Conservation (phyloP, 208 protist genomes). For the Leishmania tropica region DNA sequence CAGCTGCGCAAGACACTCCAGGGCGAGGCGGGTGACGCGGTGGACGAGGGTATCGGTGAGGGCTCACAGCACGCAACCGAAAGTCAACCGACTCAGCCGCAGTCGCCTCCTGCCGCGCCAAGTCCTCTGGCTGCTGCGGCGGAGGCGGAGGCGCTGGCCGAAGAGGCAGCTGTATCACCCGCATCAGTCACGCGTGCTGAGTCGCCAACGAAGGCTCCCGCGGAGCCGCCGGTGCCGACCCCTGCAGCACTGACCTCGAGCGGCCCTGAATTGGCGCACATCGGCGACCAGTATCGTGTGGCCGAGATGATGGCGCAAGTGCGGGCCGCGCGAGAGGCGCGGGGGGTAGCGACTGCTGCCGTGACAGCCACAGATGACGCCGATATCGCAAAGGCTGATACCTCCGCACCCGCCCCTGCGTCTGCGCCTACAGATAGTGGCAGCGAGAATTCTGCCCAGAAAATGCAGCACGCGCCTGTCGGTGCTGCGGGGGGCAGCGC, state of each 20-base stretch:
- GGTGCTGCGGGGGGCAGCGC: not conserved
- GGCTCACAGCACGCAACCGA: not conserved
- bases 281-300: slow-evolving; percentile 33
- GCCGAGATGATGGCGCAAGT: slow-evolving; percentile 59
- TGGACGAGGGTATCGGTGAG: not conserved
- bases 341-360: slow-evolving; percentile 33
- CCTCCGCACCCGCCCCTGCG: not conserved
- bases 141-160: not conserved
- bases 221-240: not conserved
- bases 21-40: slow-evolving; percentile 9
- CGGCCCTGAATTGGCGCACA: slow-evolving; percentile 27
- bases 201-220: not conserved
- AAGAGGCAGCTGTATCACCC: not conserved
- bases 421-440: not conserved
- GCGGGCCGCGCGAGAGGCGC: slow-evolving; percentile 40
- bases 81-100: not conserved
- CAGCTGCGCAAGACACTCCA: slow-evolving; percentile 36
- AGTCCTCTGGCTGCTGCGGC: not conserved
- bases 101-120: not conserved
- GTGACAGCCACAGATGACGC: slow-evolving; percentile 10
- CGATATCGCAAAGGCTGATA: slow-evolving; percentile 2
- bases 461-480: not conserved
- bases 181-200: not conserved
- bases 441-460: not conserved
- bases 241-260: not conserved